A percentile compares a stretch with the other conserved stretches of the same genome.
Conservation (phyloP, 371 early-diverging fungal genomes). For the Chytridium lagenaria region DNA sequence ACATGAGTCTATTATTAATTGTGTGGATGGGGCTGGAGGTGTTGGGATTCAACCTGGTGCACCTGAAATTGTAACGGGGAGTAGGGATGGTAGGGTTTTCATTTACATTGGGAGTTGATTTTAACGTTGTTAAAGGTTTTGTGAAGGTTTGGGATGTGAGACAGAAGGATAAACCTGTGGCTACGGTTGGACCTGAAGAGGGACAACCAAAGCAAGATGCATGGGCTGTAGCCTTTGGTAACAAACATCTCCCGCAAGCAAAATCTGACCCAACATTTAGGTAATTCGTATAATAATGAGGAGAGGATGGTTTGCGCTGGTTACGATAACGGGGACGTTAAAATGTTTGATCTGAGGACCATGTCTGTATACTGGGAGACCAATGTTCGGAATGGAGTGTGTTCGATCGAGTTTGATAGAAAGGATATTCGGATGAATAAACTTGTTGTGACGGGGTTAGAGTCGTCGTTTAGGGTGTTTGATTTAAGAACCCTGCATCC, state of each 20-base stretch:
- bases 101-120: background rate
- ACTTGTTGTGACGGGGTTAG: constrained; percentile 59
- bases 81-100: constrained; percentile 67
- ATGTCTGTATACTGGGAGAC: constrained; percentile 72
- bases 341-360: constrained; percentile 71
- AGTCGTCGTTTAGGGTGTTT: constrained; percentile 48
- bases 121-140: constrained; percentile 44
- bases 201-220: constrained; percentile 63
- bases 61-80: constrained; percentile 77
- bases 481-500: constrained; percentile 62
- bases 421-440: constrained; percentile 63
- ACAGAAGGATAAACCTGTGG: constrained; percentile 69
- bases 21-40: constrained; percentile 74
- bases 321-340: constrained; percentile 82
- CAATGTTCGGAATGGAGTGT: constrained; percentile 76
- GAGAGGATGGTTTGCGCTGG: constrained; percentile 70
- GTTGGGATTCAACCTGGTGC: constrained; percentile 55
- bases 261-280: constrained; percentile 39
- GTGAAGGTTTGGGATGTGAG: constrained; percentile 85
- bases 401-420: constrained; percentile 69
- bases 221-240: constrained; percentile 80
- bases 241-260: no score
- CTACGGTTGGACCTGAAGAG: constrained; percentile 63
- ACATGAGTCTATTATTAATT: constrained; percentile 77
- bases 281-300: constrained; percentile 62